Evolutionary conservation across 352 stramenopile species (phyloP).

Genomic region (Phytophthora boehmeriae): DNA sequence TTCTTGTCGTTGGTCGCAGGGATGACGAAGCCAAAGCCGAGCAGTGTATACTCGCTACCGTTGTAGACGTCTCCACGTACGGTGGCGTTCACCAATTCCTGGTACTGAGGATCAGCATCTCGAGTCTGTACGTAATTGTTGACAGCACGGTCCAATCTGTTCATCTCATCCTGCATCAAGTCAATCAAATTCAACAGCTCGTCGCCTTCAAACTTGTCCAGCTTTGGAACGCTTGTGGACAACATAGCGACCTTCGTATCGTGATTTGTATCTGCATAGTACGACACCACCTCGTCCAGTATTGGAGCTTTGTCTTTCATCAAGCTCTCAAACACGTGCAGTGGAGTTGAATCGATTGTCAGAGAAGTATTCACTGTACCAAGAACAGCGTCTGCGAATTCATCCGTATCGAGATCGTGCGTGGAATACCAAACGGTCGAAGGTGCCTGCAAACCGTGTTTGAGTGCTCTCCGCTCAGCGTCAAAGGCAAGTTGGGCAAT

Average conservation of each 20-base stretch:
- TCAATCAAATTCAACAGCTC: constrained; percentile 45
- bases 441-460: constrained; percentile 49
- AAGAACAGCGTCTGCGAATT: constrained; percentile 62
- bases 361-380: constrained; percentile 46
- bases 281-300: constrained; percentile 42
- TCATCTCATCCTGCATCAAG: constrained; percentile 27
- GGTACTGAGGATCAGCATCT: constrained; percentile 37
- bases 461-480: constrained; percentile 44
- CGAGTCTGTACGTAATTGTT: constrained; percentile 37
- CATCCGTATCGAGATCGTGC: constrained; percentile 53
- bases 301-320: constrained; percentile 26
- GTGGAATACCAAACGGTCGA: constrained; percentile 69
- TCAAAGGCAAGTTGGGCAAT: constrained; percentile 50
- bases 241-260: constrained; percentile 37
- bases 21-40: constrained; percentile 63
- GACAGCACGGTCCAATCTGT: constrained; percentile 34
- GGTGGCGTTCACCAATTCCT: constrained; percentile 43
- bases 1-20: constrained; percentile 60
- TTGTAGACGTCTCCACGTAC: constrained; percentile 45
- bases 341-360: constrained; percentile 15
- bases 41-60: constrained; percentile 55
- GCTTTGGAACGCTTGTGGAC: constrained; percentile 22
- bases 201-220: constrained; percentile 36
- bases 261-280: constrained; percentile 46
- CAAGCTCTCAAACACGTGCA: constrained; percentile 45